These are phyloP conservation scores for Ophiostoma fasciatum DNA, from an alignment of 2,329 filamentous ascomycete genomes.

Conservation along the genomic window DNA sequence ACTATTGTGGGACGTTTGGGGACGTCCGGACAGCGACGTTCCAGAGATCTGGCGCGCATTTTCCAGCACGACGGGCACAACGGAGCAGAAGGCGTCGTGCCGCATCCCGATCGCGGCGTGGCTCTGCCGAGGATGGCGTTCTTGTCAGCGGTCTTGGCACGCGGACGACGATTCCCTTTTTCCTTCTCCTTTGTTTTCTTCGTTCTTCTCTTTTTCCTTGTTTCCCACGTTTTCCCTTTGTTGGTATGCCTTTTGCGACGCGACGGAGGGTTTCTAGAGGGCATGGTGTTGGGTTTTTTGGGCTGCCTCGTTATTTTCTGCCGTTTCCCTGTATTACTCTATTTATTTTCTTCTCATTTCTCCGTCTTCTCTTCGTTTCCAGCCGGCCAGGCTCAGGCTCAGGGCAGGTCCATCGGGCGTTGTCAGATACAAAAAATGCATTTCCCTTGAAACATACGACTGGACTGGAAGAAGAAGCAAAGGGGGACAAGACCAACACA, in stretches of 20 bases:
- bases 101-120: no score
- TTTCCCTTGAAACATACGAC: no score
- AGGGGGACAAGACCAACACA: not conserved
- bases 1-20: no score
- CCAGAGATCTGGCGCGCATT: no score
- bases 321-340: not conserved
- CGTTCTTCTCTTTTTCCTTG: not conserved
- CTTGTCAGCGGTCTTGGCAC: not conserved
- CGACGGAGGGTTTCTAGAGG: not conserved
- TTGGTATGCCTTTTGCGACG: not conserved
- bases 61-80: no score
- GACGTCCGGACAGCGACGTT: no score
- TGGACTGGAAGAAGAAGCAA: not conserved
- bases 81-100: no score
- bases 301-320: not conserved
- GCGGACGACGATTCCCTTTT: no score
- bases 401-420: no score
- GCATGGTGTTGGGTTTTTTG: not conserved
- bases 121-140: no score
- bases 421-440: no score
- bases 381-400: not conserved
- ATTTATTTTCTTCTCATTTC: not conserved
- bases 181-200: not conserved
- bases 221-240: not conserved
- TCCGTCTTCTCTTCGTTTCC: not conserved